Percentiles rank a stretch among this genome's conserved stretches.
Conservation (phyloP, 306 rosid genomes). For the Citrullus mucosospermus region DNA sequence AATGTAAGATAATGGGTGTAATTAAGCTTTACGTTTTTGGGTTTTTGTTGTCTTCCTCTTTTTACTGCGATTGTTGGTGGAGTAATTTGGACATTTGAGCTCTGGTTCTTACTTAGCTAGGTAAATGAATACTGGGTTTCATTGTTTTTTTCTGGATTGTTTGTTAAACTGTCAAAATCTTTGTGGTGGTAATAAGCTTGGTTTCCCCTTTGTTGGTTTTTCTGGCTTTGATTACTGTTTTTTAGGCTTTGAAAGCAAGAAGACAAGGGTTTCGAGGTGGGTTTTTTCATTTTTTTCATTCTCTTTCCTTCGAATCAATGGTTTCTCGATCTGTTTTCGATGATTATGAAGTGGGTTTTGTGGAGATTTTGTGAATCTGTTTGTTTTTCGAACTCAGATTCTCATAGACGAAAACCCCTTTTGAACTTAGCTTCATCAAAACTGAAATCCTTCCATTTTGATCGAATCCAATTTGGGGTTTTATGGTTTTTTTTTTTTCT, state of each 20-base stretch:
- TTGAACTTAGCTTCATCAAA: not conserved
- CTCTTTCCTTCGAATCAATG: slow-evolving; percentile 1
- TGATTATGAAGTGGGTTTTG: not conserved
- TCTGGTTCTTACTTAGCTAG: slow-evolving; percentile 15
- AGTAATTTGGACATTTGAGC: not conserved
- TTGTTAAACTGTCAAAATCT: slow-evolving; percentile 42
- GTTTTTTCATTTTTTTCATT: not conserved
- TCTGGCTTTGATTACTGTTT: slow-evolving; percentile 5
- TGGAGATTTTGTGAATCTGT: not conserved
- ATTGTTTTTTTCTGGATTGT: slow-evolving; percentile 18
- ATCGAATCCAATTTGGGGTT: not conserved
- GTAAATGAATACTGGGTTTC: slow-evolving; percentile 20
- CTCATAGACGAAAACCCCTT: not conserved
- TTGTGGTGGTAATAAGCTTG: not conserved
- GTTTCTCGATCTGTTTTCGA: not conserved
- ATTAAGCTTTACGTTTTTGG: not conserved
- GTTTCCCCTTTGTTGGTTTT: not conserved
- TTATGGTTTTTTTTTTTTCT: not conserved
- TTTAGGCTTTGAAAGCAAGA: not conserved
- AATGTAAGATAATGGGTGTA: not conserved
- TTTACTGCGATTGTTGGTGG: not conserved
- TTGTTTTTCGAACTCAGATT: not conserved
- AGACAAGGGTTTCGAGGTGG: slow-evolving; percentile 9
- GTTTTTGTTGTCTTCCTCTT: not conserved
- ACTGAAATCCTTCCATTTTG: not conserved